These are phyloP conservation scores for Nitzschia sp. DNA, from an alignment of 108 stramenopile genomes.

Conservation along the genomic window DNA sequence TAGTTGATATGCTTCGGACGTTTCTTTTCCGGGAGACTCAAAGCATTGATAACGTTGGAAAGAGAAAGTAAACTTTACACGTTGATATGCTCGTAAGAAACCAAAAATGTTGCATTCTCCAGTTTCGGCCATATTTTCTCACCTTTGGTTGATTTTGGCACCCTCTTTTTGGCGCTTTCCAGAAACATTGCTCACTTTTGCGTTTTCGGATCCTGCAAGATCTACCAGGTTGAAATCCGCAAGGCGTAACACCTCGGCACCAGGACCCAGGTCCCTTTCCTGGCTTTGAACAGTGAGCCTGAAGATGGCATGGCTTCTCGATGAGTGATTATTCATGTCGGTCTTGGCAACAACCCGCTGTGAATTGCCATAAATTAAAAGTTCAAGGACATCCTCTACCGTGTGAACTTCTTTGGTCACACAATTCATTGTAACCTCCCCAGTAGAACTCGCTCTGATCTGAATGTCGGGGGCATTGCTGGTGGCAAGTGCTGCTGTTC, in stretches of 20 bases:
- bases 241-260: conserved; percentile 37
- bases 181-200: conserved; percentile 52
- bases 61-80: conserved; percentile 73
- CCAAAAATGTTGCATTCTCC: no score
- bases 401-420: conserved; percentile 60
- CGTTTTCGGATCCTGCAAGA: conserved; percentile 88
- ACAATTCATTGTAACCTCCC: conserved; percentile 91
- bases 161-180: conserved; percentile 76
- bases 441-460: conserved; percentile 71
- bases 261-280: conserved; percentile 36
- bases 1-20: conserved; percentile 71
- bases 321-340: conserved; percentile 90
- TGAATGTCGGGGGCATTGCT: conserved; percentile 11
- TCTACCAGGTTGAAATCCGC: conserved; percentile 86
- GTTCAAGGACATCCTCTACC: conserved; percentile 60
- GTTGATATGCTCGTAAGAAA: background rate
- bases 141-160: conserved; percentile 96
- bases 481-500: background rate
- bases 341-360: conserved; percentile 80
- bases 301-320: conserved; percentile 92
- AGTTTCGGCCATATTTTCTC: no score
- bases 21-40: conserved; percentile 46
- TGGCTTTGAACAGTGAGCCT: conserved; percentile 72
- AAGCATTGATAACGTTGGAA: conserved; percentile 72
- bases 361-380: conserved; percentile 63